A percentile compares a stretch with the other conserved stretches of the same genome.
These are phyloP conservation scores for Fistulina hepatica DNA, from an alignment of 1,284 basidiomycete genomes.

Conservation along the genomic window DNA sequence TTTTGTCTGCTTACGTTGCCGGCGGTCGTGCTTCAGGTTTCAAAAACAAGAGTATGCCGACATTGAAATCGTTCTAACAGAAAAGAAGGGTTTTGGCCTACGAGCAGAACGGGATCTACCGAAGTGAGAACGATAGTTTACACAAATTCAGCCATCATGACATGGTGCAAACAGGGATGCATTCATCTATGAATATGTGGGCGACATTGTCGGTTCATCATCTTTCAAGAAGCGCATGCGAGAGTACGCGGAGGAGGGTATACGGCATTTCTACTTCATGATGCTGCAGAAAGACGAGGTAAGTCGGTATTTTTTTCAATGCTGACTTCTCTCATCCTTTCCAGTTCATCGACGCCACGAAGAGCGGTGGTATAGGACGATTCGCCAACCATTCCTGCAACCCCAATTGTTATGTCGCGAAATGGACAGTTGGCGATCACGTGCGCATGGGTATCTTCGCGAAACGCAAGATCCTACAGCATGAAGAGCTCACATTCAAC, in stretches of 20 bases:
- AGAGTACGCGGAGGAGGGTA: slow-evolving; percentile 87
- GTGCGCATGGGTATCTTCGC: slow-evolving; percentile 99
- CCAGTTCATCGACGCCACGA: slow-evolving; percentile 97
- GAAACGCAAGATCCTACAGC: slow-evolving; percentile 66
- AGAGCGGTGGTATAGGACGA: slow-evolving; percentile 90
- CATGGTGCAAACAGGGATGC: slow-evolving; percentile 48
- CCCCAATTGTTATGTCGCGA: slow-evolving; percentile 98
- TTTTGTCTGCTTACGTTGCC: slow-evolving; percentile 12
- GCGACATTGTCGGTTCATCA: slow-evolving; percentile 85
- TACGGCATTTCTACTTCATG: slow-evolving; percentile 99
- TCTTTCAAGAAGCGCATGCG: slow-evolving; percentile 93
- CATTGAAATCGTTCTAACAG: slow-evolving; percentile 87
- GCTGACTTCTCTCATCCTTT: slow-evolving; percentile 1
- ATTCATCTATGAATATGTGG: slow-evolving; percentile 97
- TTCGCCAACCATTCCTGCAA: slow-evolving; percentile 98
- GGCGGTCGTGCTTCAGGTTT: slow-evolving; percentile 46
- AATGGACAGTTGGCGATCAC: slow-evolving; percentile 90
- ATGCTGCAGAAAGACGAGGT: slow-evolving; percentile 98
- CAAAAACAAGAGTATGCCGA: slow-evolving; percentile 77
- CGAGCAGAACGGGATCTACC: slow-evolving; percentile 63
- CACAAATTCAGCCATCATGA: no score
- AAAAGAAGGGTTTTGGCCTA: slow-evolving; percentile 93
- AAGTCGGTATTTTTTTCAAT: slow-evolving; percentile 18
- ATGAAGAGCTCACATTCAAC: slow-evolving; percentile 98
- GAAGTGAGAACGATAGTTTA: no score